A percentile compares a stretch with the other conserved stretches of the same genome.
phyloP scores from a whole-genome alignment of 2,329 filamentous ascomycete genomes.

The Monilinia laxa region DNA sequence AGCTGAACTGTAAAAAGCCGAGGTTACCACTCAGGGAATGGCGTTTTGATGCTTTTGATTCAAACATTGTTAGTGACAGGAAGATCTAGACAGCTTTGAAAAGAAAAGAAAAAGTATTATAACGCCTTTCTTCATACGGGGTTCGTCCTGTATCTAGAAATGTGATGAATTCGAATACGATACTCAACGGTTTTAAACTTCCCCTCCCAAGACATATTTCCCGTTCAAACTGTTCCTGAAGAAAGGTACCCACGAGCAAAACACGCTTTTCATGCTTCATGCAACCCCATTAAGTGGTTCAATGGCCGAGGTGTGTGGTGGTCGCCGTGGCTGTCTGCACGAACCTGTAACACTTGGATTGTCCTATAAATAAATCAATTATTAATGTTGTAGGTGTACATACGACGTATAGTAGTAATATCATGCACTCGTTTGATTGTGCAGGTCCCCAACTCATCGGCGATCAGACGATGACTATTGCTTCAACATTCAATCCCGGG shows the following conservation, averaged over 20 bases:
- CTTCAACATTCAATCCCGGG: conserved; percentile 2
- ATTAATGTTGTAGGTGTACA: conserved; percentile 8
- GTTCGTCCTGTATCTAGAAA: conserved; percentile 16
- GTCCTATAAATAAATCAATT: conserved; percentile 15
- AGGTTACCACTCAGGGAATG: conserved; percentile 3
- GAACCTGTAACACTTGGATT: conserved; percentile 6
- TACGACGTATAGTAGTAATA: conserved; percentile 9
- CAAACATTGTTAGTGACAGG: conserved; percentile 4
- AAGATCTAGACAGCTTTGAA: not conserved
- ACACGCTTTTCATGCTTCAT: conserved; percentile 24
- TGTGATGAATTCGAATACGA: conserved; percentile 5
- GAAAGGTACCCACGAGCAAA: conserved; percentile 22
- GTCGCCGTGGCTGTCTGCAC: conserved; percentile 19
- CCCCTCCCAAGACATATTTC: conserved; percentile 19
- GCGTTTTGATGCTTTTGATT: not conserved
- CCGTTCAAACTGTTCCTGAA: conserved; percentile 14
- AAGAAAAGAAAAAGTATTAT: not conserved
- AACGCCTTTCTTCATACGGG: conserved; percentile 13
- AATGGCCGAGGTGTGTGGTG: conserved; percentile 18
- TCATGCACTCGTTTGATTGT: conserved; percentile 22
- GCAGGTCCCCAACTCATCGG: conserved; percentile 19
- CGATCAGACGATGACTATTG: conserved; percentile 20
- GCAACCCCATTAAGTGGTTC: conserved; percentile 19
- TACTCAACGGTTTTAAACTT: conserved; percentile 23
- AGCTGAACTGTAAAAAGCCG: conserved; percentile 18